Evolutionary conservation across 495 filamentous ascomycete species (phyloP), one percentile per base, ranked within the genome.

Genomic region (Umbilicaria muhlenbergii): DNA sequence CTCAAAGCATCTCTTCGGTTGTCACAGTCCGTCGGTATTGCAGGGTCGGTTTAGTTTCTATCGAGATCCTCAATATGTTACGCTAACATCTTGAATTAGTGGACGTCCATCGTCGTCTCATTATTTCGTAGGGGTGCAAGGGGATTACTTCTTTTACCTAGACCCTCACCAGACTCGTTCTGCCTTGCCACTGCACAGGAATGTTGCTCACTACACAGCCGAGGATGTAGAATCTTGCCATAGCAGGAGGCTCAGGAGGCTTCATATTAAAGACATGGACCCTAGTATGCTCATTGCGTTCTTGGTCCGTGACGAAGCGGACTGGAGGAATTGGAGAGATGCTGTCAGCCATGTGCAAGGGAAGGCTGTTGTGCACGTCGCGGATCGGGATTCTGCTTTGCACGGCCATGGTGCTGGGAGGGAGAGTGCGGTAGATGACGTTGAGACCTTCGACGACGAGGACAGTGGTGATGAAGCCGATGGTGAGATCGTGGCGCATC

Each of bases 231-330:
- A 81, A 51, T 80, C 77, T 2, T 95, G 86, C 55, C 88, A 99
- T 58, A 95, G 87, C 3, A 73, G 82, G 38, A 76, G 92, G 32
- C 54, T 96, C 15, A 75, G 91, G 28, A 70, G 84, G 36, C 67
- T 99, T 21, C 80, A 87, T 44, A 69, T 96, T 32, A 75, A 77
- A 45, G 91, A 96, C 44, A 89, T 96, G 86, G 92, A 99, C 53
- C 92, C 92, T 7, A 94, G 88, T 59, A 99, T 99, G 92, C 66
- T 99, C 24, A 83, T 99, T 43, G 92, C 82, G n/a, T 96, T 99
- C 52, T 65, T 99, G 5, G 87, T 99, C 45, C 70, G 68, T 28
- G 70, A 86, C 49, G 78, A 85, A 49, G 70, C 75, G 18, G 92
- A 96, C 46, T 99, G 92, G 83, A 62, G 66, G 28, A 70, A 75